Evolutionary conservation across 495 filamentous ascomycete species (phyloP), one percentile per base, ranked within the genome.

Genomic region (Ramalina intermedia): DNA sequence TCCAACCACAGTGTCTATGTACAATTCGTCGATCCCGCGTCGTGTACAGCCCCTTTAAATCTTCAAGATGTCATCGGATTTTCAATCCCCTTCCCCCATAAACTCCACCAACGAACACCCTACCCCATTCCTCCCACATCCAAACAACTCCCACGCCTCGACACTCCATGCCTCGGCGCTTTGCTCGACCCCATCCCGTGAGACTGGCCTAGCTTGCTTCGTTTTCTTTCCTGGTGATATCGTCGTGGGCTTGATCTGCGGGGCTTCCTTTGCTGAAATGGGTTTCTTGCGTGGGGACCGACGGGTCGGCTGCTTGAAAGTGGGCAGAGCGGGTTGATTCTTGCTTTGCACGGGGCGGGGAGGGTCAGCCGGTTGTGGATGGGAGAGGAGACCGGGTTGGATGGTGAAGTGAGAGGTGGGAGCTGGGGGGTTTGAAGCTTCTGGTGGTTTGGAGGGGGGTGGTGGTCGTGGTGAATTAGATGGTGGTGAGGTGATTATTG

Each of bases 131-230:
- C 59, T 57, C 23, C 62, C 56, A 57, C 74, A 80, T 20, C 73
- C 74, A 55, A 80, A 79, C 17, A 81, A 56, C 56, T 81, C 74
- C 45, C 69, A 66, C 6, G 76, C 77, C 56, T 81, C 78, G 0
- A 65, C 61, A 16, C 76, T 76, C 78, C 78, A 81, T 6, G 74
- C 69, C 0, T 46, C 9, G 9, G 39, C 37, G 41, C 17, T 47
- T 37, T 45, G 23, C 37, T 43, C 29, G 6, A 37, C 18, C 13
- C 24, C 26, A 2, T 44, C 38, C 37, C 8, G 12, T 6, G 14
- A 17, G 4, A 18, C 24, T 12, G 0, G 0, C 6, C 12, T 24
- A 2, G 17, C 18, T 11, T 21, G 18, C 6, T 18, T 6, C 3
- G 13, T 11, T 1, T 2, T 7, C 29, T 33, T 9, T 33, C 6